Conservation (phyloP, 495 filamentous ascomycete species). For the Elasticomyces elasticus region DNA sequence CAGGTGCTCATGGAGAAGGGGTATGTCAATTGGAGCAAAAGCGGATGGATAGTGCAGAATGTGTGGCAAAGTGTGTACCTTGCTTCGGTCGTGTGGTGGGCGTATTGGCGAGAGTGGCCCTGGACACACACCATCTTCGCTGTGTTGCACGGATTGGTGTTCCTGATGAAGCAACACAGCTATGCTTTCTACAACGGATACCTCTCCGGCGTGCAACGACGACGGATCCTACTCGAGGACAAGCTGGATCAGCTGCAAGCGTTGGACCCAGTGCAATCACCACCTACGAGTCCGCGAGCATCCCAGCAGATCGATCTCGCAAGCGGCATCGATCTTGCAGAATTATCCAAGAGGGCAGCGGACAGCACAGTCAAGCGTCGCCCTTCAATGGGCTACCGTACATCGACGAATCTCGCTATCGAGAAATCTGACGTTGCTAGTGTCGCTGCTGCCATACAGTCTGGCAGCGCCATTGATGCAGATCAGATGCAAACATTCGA, state of each 20-base stretch:
- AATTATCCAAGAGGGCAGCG: slow-evolving; percentile 1
- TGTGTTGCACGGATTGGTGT: slow-evolving; percentile 57
- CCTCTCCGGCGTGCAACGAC: slow-evolving; percentile 49
- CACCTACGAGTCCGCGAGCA: slow-evolving; percentile 23
- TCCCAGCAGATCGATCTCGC: slow-evolving; percentile 20
- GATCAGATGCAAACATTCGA: slow-evolving; percentile 51
- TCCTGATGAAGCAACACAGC: slow-evolving; percentile 73
- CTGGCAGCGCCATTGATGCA: slow-evolving; percentile 44
- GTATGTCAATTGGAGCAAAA: slow-evolving; percentile 50
- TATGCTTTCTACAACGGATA: slow-evolving; percentile 70
- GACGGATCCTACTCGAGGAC: slow-evolving; percentile 34
- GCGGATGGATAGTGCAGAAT: slow-evolving; percentile 61
- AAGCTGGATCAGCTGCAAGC: slow-evolving; percentile 38
- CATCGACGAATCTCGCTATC: slow-evolving; percentile 26
- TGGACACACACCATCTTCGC: slow-evolving; percentile 69
- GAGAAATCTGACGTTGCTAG: slow-evolving; percentile 41
- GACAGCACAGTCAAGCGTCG: slow-evolving; percentile 30
- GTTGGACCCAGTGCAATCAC: slow-evolving; percentile 25
- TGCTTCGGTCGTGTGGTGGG: slow-evolving; percentile 46
- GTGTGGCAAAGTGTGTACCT: slow-evolving; percentile 58
- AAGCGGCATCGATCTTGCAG: slow-evolving; percentile 27
- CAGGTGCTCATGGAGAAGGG: slow-evolving; percentile 46
- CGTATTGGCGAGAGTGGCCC: slow-evolving; percentile 58
- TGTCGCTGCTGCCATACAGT: slow-evolving; percentile 47
- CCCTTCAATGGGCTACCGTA: slow-evolving; percentile 30